A percentile compares a stretch with the other conserved stretches of the same genome.
Evolutionary conservation across 768 basidiomycete species (phyloP).

Genomic region (Clathrus columnatus): DNA sequence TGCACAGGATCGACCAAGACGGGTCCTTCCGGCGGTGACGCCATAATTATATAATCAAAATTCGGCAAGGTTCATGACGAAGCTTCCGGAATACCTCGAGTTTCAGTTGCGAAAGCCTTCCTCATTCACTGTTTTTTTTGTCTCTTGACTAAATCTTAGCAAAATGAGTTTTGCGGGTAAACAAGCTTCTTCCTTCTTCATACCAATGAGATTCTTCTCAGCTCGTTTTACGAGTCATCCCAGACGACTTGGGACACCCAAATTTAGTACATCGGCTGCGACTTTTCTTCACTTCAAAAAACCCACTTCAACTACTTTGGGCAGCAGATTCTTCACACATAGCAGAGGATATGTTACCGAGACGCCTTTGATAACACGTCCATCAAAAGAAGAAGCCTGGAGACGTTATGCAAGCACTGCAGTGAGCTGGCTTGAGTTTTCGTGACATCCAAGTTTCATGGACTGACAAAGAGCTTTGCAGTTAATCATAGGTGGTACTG

Average conservation of each 20-base stretch:
- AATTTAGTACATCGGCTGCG: background rate
- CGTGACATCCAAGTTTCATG: background rate
- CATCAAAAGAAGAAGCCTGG: slow-evolving; percentile 35
- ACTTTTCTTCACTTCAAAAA: slow-evolving; percentile 1
- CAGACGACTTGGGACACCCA: too few relatives aligned
- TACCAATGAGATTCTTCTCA: background rate
- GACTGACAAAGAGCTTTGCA: slow-evolving; percentile 19
- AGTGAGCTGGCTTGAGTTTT: slow-evolving; percentile 25
- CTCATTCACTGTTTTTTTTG: too few relatives aligned
- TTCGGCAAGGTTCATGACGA: too few relatives aligned
- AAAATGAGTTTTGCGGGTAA: background rate
- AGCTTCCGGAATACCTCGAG: too few relatives aligned
- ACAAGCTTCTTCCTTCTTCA: background rate
- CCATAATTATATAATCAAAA: too few relatives aligned
- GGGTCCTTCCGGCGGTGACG: too few relatives aligned
- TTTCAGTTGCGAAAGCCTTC: too few relatives aligned
- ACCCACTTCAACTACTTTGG: background rate
- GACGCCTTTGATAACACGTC: slow-evolving; percentile 24
- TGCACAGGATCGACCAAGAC: too few relatives aligned
- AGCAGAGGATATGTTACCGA: slow-evolving; percentile 7
- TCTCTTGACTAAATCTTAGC: too few relatives aligned
- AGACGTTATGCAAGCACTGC: slow-evolving; percentile 44
- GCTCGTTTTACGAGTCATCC: too few relatives aligned
- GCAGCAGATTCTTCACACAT: background rate
- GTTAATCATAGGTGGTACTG: slow-evolving; percentile 66